phyloP scores from a whole-genome alignment of 352 stramenopile species.

The Phytopythium helicoides region DNA sequence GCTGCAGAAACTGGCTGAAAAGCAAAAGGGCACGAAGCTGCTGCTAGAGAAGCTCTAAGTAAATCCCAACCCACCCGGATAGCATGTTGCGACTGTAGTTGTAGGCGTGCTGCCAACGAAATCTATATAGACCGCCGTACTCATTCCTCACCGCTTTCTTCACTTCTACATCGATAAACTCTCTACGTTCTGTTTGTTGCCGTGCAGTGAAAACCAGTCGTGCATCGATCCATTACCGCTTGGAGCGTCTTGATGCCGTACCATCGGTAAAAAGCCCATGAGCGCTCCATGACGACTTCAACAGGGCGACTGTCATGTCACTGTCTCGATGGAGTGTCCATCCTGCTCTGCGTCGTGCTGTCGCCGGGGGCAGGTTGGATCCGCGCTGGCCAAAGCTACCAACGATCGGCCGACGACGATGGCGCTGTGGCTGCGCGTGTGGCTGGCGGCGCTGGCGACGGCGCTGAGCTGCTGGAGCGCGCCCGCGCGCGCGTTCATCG shows the following conservation, averaged over 20 bases:
- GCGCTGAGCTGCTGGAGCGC: slow-evolving; percentile 8
- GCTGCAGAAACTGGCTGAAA: slow-evolving; percentile 54
- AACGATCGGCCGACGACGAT: slow-evolving; percentile 6
- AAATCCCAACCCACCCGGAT: slow-evolving; percentile 53
- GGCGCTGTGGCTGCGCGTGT: slow-evolving; percentile 16
- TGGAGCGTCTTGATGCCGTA: no score
- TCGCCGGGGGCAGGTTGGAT: no score
- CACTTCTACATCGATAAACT: no score
- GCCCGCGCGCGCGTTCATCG: slow-evolving; percentile 43
- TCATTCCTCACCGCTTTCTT: no score
- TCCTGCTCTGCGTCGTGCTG: no score
- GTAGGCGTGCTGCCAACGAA: slow-evolving; percentile 16
- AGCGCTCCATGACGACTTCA: no score
- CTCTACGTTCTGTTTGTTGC: slow-evolving; percentile 9
- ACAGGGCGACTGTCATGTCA: no score
- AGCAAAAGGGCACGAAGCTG: slow-evolving; percentile 79
- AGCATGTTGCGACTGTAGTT: slow-evolving; percentile 7
- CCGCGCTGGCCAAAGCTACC: no score
- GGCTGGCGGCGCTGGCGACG: slow-evolving; percentile 22
- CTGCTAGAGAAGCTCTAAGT: slow-evolving; percentile 81
- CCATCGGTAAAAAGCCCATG: no score
- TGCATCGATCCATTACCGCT: no score
- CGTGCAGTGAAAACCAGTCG: no score
- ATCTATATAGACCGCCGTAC: slow-evolving; percentile 35
- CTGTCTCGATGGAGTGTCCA: no score